Percentiles rank a stretch among this genome's conserved stretches.
Conservation (phyloP, 306 rosid genomes). For the Vigna hirtella region DNA sequence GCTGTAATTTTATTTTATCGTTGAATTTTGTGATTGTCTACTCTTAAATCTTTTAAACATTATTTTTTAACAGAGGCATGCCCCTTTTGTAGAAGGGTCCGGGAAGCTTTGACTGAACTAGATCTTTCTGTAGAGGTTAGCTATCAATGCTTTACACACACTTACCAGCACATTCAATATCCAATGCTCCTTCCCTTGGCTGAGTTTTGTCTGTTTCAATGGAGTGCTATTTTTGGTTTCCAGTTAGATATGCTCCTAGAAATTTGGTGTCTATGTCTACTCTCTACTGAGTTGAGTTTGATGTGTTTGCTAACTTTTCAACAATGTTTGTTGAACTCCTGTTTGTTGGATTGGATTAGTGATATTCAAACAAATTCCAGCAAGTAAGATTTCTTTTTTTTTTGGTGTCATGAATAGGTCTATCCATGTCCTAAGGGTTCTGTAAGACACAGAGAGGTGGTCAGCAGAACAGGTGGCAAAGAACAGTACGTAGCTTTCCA, state of each 20-base stretch:
- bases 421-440: conserved; percentile 99
- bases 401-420: conserved; percentile 60
- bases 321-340: conserved; percentile 1
- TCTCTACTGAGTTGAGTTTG: conserved; percentile 7
- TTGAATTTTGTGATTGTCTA: conserved; percentile 12
- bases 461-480: conserved; percentile 77
- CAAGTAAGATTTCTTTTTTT: neutral
- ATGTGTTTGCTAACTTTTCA: conserved; percentile 30
- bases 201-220: conserved; percentile 33
- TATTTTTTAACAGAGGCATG: conserved; percentile 88
- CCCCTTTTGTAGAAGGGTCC: conserved; percentile 97
- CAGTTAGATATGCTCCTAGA: conserved; percentile 28
- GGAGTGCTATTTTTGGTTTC: conserved; percentile 19
- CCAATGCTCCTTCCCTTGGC: conserved; percentile 12
- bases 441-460: conserved; percentile 79
- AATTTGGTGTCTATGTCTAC: neutral
- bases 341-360: neutral
- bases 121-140: conserved; percentile 90
- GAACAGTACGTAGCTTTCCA: conserved; percentile 76
- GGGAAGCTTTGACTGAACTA: conserved; percentile 93
- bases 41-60: conserved; percentile 39
- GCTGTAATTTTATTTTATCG: conserved; percentile 26
- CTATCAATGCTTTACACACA: conserved; percentile 36
- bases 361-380: conserved; percentile 21
- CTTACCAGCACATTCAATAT: conserved; percentile 29